These are phyloP conservation scores for Trichophyton verrucosum DNA, from an alignment of 2,329 filamentous ascomycete species.

Conservation along the genomic window DNA sequence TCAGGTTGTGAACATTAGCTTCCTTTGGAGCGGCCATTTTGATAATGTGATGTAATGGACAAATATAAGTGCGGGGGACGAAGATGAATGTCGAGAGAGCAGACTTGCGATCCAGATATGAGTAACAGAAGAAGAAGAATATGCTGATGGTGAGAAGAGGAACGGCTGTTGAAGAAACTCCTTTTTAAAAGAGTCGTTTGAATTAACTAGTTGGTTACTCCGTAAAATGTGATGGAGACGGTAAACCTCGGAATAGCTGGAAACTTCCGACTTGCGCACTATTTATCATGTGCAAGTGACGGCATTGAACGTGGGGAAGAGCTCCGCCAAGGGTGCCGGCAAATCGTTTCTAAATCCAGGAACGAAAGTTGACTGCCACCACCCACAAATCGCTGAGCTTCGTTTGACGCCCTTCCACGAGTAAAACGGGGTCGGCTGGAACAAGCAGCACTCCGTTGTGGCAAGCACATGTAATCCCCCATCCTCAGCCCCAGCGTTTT, in stretches of 20 bases:
- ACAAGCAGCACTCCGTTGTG: background rate
- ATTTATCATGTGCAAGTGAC: constrained; percentile 4
- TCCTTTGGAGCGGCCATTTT: constrained; percentile 58
- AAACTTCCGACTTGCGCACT: background rate
- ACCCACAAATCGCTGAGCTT: background rate
- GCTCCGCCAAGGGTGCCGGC: background rate
- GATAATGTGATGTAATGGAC: constrained; percentile 13
- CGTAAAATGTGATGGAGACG: constrained; percentile 4
- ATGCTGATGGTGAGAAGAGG: background rate
- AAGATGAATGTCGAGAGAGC: background rate
- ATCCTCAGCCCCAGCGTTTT: background rate
- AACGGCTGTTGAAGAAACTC: background rate
- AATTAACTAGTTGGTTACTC: background rate
- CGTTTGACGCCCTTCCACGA: background rate
- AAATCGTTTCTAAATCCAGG: background rate
- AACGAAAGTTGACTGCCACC: background rate
- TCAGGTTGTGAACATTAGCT: constrained; percentile 55
- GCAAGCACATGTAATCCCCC: background rate
- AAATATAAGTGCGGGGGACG: background rate
- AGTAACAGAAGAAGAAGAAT: background rate
- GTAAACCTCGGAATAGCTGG: constrained; percentile 1
- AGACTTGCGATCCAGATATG: background rate
- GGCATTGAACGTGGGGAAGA: background rate
- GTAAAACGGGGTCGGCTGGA: background rate
- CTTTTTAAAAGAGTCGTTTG: background rate